Base-by-base conservation (phyloP, 1,139 yeast genomes). In the Geotrichum restrictum region DNA sequence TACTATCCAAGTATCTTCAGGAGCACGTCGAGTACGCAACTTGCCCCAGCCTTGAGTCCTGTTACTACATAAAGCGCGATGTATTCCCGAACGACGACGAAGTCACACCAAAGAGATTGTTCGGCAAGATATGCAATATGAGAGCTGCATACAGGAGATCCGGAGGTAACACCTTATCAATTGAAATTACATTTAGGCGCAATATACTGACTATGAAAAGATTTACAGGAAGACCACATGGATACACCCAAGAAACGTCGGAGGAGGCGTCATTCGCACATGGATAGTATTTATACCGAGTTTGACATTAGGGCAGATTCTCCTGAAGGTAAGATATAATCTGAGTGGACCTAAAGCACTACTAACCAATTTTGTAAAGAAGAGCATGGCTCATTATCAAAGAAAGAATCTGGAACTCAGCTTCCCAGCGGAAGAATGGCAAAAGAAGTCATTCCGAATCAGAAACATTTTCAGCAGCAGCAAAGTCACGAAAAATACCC, bases 61-160 rank as follows among this genome's bases (percentile, higher is more conserved):
- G 56, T 18, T 45, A 27, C 14, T 31, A 32, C 36, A 53, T 53
- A 37, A 53, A 53, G 33, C 40, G 52, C 29, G 50, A 53, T 16
- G 52, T 53, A 3, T 53, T 53, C 19, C 53, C 53, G 4, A 33
- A 50, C 37, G 56, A 53, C 27, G 53, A 49, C 7, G 56, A 53
- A 37, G 52, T 53, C 37, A 53, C 56, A 11, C 56, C 56, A 13
- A 53, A 47, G 27, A 36, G 56, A 7, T 36, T 53, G 1, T 53
- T 53, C 40, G 56, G 56, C 2, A 53, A 53, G 24, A 53, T 53
- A n/a, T 53, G 56, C 46, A 53, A 53, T 41, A 53, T 53, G 56
- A 18, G 53, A 21, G 56, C 56, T 5, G 56, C 56, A 10, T 53
- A 39, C 39, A 39, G 52, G 34, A 21, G 53, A 33, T 45, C 52